phyloP scores from a whole-genome alignment of 169 alveolate species.

The Babesia sp. region DNA sequence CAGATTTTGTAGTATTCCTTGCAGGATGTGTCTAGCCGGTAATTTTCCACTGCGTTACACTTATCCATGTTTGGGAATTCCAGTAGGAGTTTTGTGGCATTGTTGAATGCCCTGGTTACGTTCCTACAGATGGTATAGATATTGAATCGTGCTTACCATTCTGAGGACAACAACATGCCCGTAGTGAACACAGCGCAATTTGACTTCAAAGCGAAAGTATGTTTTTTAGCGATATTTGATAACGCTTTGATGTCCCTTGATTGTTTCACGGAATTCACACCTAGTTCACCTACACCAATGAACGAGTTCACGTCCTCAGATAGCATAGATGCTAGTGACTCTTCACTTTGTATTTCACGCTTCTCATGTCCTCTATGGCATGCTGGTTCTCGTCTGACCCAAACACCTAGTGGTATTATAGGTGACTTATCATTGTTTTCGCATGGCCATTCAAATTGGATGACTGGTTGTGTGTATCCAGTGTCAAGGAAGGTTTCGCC shows the following conservation, averaged over 20 bases:
- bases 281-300: conserved; percentile 8
- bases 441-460: conserved; percentile 20
- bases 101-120: conserved; percentile 10
- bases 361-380: conserved; percentile 41
- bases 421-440: background rate
- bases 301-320: conserved; percentile 56
- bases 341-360: conserved; percentile 9
- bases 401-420: conserved; percentile 49
- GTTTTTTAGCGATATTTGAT: background rate
- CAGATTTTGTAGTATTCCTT: conserved; percentile 2
- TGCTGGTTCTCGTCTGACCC: conserved; percentile 54
- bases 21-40: conserved; percentile 1
- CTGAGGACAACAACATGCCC: conserved; percentile 59
- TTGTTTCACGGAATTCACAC: background rate
- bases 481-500: conserved; percentile 44
- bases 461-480: conserved; percentile 61
- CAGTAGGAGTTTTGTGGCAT: background rate
- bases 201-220: conserved; percentile 14
- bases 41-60: background rate
- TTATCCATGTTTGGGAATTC: background rate
- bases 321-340: conserved; percentile 6
- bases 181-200: conserved; percentile 62
- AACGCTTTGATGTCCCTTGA: background rate
- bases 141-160: conserved; percentile 28
- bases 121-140: background rate